Conservation (phyloP, 2,329 filamentous ascomycete species). For the Xylaria sp. region DNA sequence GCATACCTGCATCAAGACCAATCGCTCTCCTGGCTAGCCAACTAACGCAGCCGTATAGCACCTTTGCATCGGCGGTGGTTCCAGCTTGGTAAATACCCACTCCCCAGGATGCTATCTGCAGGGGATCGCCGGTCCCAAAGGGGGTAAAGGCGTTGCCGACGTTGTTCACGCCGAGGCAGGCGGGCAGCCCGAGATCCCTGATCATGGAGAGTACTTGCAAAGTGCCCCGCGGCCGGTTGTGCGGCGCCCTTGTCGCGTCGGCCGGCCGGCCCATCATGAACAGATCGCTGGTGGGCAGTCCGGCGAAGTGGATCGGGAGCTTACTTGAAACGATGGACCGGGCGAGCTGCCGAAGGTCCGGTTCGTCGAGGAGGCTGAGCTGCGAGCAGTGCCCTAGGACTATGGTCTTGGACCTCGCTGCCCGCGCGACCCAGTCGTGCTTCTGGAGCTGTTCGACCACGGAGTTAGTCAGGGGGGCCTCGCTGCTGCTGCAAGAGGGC, state of each 20-base stretch:
- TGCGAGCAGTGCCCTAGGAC: conserved; percentile 71
- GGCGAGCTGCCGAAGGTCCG: conserved; percentile 54
- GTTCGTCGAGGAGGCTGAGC: conserved; percentile 56
- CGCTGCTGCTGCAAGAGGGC: conserved; percentile 25
- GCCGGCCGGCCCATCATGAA: conserved; percentile 67
- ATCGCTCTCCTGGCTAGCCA: conserved; percentile 41
- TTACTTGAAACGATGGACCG: conserved; percentile 46
- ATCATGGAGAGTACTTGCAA: conserved; percentile 65
- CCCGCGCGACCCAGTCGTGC: conserved; percentile 49
- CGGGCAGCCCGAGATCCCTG: conserved; percentile 57
- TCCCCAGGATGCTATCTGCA: conserved; percentile 63
- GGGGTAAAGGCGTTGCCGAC: conserved; percentile 77
- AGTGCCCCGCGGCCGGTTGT: conserved; percentile 56
- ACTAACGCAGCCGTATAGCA: conserved; percentile 53
- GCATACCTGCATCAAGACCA: conserved; percentile 26
- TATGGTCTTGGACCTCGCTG: conserved; percentile 49
- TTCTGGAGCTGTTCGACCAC: conserved; percentile 55
- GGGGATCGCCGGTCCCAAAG: conserved; percentile 67
- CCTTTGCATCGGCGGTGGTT: conserved; percentile 58
- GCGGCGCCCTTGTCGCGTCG: conserved; percentile 19
- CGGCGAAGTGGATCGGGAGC: conserved; percentile 68
- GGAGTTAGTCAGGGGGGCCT: conserved; percentile 56
- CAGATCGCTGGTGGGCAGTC: conserved; percentile 70
- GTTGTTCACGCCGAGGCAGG: conserved; percentile 69
- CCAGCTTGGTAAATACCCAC: conserved; percentile 71